phyloP scores from a whole-genome alignment of 1,139 yeast species.

The Zygosaccharomyces sapae region DNA sequence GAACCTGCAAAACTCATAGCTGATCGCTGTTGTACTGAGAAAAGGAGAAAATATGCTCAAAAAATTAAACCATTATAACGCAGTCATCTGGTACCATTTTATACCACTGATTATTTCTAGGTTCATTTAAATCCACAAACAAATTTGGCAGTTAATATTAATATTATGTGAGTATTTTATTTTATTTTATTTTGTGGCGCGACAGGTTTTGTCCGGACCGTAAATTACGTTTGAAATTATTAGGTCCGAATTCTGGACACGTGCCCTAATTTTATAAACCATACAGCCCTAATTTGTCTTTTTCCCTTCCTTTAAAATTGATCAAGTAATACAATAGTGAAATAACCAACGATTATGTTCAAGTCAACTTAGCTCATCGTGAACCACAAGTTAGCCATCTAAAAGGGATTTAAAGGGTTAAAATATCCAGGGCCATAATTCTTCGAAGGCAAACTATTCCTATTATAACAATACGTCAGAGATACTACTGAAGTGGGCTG shows the following conservation, averaged over 20 bases:
- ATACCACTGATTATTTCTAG: too few species aligned
- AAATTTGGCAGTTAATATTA: too few species aligned
- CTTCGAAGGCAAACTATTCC: neutral
- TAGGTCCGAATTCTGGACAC: neutral
- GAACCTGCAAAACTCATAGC: constrained; percentile 35
- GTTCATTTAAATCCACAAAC: too few species aligned
- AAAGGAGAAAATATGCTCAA: too few species aligned
- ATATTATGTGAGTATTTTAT: neutral
- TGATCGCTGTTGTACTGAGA: too few species aligned
- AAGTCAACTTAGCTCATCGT: neutral
- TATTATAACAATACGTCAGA: too few species aligned
- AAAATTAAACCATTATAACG: too few species aligned
- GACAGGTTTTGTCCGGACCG: constrained; percentile 5
- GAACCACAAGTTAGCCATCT: neutral
- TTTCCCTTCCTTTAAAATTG: neutral
- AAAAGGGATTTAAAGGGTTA: neutral
- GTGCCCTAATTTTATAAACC: constrained; percentile 1
- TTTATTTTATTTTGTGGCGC: neutral
- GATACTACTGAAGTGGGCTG: too few species aligned
- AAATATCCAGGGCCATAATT: neutral
- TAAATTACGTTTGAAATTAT: neutral
- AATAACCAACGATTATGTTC: neutral
- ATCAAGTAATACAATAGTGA: neutral
- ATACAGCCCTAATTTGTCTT: constrained; percentile 1
- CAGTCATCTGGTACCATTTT: too few species aligned